Evolutionary conservation across 345 rosid genomes (phyloP), one percentile per base, ranked within the genome.

Genomic region (Tarenaya hassleriana): DNA sequence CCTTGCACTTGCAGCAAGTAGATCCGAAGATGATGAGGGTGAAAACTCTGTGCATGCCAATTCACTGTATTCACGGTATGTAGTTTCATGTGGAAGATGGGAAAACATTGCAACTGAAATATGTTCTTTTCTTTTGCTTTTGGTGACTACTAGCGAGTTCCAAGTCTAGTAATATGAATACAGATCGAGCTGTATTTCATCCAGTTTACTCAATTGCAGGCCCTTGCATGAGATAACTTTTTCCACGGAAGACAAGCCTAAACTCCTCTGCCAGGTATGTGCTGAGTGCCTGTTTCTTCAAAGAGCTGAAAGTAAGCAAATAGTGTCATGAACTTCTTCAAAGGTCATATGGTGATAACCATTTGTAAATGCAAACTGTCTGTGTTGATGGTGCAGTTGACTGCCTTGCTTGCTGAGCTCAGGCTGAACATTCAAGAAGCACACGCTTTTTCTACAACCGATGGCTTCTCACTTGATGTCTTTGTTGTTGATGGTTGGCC

Each of bases 401-500:
- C 98, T 55, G 66, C 95, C 43, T 75, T 88, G 60, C 88, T 92
- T 32, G 83, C 94, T 58, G 94, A 92, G 55, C 73, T 85, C 62
- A 96, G 90, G 65, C 76, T 92, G 56, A 92, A 92, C 75, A 92
- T 92, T 71, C 96, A 83, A 72, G 98, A 92, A 75, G 98, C 98
- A 10, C 98, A 92, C 60, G 98, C 78, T 32, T 88, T 92, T 75
- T 92, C 98, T 54, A 88, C 98, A 4, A 77, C 68, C 8, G 94
- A 92, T 63, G 96, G 98, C 50, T 92, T 69, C 73, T 92, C 98
- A 41, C 75, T 92, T 21, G 98, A 92, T 78, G 96, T 88, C 58
- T 92, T 92, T 73, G 96, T 92, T 50, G 96, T 92, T 69, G 98
- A 92, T 60, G 96, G 98, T 71, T 92, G 96, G 98, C 95, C 86